phyloP scores from a whole-genome alignment of 1,139 yeast species.

The Nakaseomyces bracarensis region DNA sequence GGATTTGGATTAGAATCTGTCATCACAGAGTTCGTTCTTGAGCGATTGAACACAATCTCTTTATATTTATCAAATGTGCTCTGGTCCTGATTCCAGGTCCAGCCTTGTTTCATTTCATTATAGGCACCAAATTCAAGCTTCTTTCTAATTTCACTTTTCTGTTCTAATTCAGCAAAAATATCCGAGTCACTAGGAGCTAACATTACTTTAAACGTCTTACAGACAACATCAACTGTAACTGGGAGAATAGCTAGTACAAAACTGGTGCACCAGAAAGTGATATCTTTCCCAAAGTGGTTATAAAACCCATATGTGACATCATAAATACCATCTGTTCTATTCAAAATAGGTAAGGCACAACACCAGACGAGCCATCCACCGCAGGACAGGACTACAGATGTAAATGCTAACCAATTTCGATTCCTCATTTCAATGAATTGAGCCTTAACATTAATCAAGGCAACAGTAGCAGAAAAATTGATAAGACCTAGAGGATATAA shows the following conservation, averaged over 20 bases:
- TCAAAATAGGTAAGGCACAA: slow-evolving; percentile 61
- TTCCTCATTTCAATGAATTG: slow-evolving; percentile 80
- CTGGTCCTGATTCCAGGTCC: slow-evolving; percentile 50
- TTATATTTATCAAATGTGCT: slow-evolving; percentile 26
- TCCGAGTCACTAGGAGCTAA: slow-evolving; percentile 70
- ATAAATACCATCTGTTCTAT: slow-evolving; percentile 55
- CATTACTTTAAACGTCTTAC: slow-evolving; percentile 49
- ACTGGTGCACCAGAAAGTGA: slow-evolving; percentile 78
- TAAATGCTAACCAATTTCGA: slow-evolving; percentile 62
- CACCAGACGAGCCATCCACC: slow-evolving; percentile 90
- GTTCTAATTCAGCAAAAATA: slow-evolving; percentile 67
- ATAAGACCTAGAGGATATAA: slow-evolving; percentile 76
- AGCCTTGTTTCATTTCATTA: slow-evolving; percentile 68
- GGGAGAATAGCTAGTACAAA: slow-evolving; percentile 51
- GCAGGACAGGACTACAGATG: slow-evolving; percentile 63
- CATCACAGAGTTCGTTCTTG: slow-evolving; percentile 15
- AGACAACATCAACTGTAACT: slow-evolving; percentile 54
- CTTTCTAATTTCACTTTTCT: slow-evolving; percentile 56
- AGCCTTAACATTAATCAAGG: slow-evolving; percentile 68
- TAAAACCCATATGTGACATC: slow-evolving; percentile 64
- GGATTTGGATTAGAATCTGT: slow-evolving; percentile 12
- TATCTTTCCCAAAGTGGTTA: slow-evolving; percentile 66
- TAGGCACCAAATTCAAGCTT: slow-evolving; percentile 67
- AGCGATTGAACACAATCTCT: slow-evolving; percentile 17
- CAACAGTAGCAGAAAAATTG: slow-evolving; percentile 61